Percentiles rank a stretch among this genome's conserved stretches.
These are phyloP conservation scores for Geranomyces variabilis DNA, from an alignment of 192 early-diverging fungal species.

Conservation along the genomic window DNA sequence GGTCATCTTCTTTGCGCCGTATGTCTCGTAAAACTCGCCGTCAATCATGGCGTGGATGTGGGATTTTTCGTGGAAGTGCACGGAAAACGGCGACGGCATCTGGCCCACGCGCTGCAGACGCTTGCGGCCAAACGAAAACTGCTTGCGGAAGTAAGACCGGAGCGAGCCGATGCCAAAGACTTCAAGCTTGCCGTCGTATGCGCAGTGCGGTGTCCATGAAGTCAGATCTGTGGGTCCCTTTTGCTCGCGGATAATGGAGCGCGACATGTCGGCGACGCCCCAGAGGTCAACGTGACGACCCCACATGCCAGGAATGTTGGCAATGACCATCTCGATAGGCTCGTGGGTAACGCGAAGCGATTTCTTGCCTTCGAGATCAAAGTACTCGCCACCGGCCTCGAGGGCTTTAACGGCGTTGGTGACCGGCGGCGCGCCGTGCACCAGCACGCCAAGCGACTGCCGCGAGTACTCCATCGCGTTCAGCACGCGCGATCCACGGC, in stretches of 20 bases:
- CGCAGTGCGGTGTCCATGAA: slow-evolving; percentile 68
- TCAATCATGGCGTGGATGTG: slow-evolving; percentile 74
- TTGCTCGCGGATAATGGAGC: slow-evolving; percentile 47
- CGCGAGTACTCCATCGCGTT: slow-evolving; percentile 70
- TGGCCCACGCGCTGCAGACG: slow-evolving; percentile 71
- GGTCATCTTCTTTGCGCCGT: slow-evolving; percentile 59
- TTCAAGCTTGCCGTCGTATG: slow-evolving; percentile 71
- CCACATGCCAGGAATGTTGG: slow-evolving; percentile 64
- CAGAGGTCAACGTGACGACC: slow-evolving; percentile 74
- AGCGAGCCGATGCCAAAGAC: slow-evolving; percentile 65
- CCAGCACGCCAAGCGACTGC: slow-evolving; percentile 64
- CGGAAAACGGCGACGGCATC: slow-evolving; percentile 56
- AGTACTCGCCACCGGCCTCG: slow-evolving; percentile 51
- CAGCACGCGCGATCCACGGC: slow-evolving; percentile 63
- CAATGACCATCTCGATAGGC: slow-evolving; percentile 72
- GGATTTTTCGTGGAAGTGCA: slow-evolving; percentile 58
- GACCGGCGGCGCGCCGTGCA: slow-evolving; percentile 63
- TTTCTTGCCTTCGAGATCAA: slow-evolving; percentile 43
- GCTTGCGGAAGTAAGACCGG: slow-evolving; percentile 64
- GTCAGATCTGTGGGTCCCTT: slow-evolving; percentile 54
- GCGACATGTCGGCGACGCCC: slow-evolving; percentile 53
- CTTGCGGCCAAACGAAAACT: slow-evolving; percentile 59
- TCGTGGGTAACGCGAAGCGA: slow-evolving; percentile 56
- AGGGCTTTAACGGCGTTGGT: slow-evolving; percentile 64
- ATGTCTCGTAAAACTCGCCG: slow-evolving; percentile 76